phyloP scores from a whole-genome alignment of 169 alveolate genomes.

The Plasmodium ovale region DNA sequence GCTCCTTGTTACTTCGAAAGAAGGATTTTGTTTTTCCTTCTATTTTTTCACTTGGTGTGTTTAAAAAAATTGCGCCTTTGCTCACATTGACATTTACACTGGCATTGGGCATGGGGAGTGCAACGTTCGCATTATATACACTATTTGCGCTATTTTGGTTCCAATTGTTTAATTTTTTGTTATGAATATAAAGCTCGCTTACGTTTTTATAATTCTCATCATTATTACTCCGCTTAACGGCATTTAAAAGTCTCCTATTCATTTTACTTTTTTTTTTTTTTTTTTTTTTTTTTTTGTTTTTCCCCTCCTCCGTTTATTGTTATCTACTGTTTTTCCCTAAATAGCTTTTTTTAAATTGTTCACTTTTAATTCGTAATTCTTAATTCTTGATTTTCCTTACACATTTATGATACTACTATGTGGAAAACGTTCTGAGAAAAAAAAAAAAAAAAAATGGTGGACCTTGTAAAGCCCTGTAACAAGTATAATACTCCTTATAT shows the following conservation, averaged over 20 bases:
- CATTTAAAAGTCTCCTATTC: constrained; percentile 28
- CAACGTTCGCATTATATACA: neutral
- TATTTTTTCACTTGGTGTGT: constrained; percentile 41
- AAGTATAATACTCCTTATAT: too few species aligned
- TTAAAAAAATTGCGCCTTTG: constrained; percentile 23
- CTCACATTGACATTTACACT: neutral
- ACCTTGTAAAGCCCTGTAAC: too few species aligned
- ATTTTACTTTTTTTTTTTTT: constrained; percentile 38
- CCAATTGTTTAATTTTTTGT: constrained; percentile 9
- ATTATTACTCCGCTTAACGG: constrained; percentile 21
- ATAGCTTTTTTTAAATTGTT: too few species aligned
- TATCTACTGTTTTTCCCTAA: constrained; percentile 7
- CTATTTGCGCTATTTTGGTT: constrained; percentile 3
- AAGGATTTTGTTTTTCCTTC: neutral
- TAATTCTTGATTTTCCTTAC: too few species aligned
- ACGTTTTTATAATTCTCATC: constrained; percentile 38
- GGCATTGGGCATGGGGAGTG: too few species aligned
- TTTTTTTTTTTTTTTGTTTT: neutral
- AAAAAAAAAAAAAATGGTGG: too few species aligned
- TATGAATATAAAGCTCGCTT: constrained; percentile 29
- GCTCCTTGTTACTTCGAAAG: constrained; percentile 19
- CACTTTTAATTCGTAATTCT: too few species aligned
- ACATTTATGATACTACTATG: too few species aligned
- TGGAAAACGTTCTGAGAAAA: too few species aligned
- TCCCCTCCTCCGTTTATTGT: neutral